Evolutionary conservation across 805 yeast genomes (phyloP).

Genomic region (Saturnispora gosingensis): DNA sequence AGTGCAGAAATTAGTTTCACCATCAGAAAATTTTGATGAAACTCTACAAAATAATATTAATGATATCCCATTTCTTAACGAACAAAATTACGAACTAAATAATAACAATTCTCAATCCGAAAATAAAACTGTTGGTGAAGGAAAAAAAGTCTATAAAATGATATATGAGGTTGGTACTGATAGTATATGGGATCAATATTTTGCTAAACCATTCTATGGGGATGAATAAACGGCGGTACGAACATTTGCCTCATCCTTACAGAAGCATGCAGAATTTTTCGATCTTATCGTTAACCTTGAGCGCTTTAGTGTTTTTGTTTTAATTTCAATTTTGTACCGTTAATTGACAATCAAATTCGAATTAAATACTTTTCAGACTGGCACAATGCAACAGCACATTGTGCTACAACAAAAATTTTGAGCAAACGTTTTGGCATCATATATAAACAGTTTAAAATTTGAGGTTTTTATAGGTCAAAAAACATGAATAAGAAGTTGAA

Average conservation of each 20-base stretch:
- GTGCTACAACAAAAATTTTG: too few species aligned
- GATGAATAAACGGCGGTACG: conserved; percentile 10
- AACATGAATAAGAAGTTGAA: too few species aligned
- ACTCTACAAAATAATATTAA: conserved; percentile 17
- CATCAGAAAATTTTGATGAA: conserved; percentile 7
- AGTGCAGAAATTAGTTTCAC: conserved; percentile 29
- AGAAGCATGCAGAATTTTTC: not conserved
- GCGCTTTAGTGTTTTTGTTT: not conserved
- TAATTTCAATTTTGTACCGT: not conserved
- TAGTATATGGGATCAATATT: conserved; percentile 61
- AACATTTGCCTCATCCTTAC: not conserved
- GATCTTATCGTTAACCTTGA: not conserved
- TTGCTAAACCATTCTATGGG: conserved; percentile 24
- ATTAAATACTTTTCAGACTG: too few species aligned
- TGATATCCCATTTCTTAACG: not conserved
- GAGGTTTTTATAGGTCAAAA: too few species aligned
- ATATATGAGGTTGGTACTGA: conserved; percentile 57
- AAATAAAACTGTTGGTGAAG: conserved; percentile 29
- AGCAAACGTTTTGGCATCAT: too few species aligned
- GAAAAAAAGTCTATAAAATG: conserved; percentile 48
- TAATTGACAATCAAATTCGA: too few species aligned
- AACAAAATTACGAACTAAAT: not conserved
- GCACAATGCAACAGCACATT: too few species aligned
- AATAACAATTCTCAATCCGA: not conserved
- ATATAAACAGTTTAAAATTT: too few species aligned